Percentiles rank a stretch among this genome's conserved stretches.
These are phyloP conservation scores for Tetracladium maxilliforme DNA, from an alignment of 2,329 filamentous ascomycete genomes.

Conservation along the genomic window DNA sequence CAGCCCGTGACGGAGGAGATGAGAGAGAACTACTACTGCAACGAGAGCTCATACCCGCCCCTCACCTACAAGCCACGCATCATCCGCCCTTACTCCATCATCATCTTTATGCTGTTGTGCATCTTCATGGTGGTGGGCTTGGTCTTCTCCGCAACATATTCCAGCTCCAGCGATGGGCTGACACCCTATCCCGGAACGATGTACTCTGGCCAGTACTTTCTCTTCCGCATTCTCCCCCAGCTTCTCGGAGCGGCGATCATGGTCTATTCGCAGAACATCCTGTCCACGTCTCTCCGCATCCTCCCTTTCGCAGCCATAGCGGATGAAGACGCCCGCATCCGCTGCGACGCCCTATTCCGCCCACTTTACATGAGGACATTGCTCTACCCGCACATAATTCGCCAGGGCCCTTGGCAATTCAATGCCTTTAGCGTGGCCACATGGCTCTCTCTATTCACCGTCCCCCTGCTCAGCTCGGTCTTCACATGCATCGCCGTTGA, in stretches of 20 bases:
- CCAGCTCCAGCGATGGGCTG: constrained; percentile 45
- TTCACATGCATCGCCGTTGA: constrained; percentile 50
- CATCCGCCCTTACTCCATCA: constrained; percentile 51
- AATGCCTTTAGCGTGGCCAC: constrained; percentile 52
- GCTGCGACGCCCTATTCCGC: constrained; percentile 52
- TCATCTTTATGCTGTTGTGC: constrained; percentile 43
- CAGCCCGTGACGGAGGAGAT: not conserved
- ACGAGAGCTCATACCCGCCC: constrained; percentile 29
- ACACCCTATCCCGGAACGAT: constrained; percentile 50
- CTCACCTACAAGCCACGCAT: constrained; percentile 60
- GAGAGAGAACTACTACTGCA: too few species aligned
- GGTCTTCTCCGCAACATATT: constrained; percentile 59
- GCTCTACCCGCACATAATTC: constrained; percentile 54
- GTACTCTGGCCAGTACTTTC: constrained; percentile 63
- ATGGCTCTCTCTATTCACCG: constrained; percentile 66
- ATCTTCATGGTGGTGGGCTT: constrained; percentile 58
- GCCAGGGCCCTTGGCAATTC: constrained; percentile 52
- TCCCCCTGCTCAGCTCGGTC: constrained; percentile 66
- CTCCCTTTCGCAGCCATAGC: constrained; percentile 70
- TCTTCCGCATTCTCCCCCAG: constrained; percentile 76
- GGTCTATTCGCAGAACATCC: constrained; percentile 63
- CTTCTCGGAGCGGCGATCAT: constrained; percentile 57
- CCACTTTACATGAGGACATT: constrained; percentile 45
- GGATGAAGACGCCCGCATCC: constrained; percentile 39
- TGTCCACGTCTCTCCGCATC: constrained; percentile 60